phyloP scores from a whole-genome alignment of 2,329 filamentous ascomycete species.

The Rutstroemia sp. region DNA sequence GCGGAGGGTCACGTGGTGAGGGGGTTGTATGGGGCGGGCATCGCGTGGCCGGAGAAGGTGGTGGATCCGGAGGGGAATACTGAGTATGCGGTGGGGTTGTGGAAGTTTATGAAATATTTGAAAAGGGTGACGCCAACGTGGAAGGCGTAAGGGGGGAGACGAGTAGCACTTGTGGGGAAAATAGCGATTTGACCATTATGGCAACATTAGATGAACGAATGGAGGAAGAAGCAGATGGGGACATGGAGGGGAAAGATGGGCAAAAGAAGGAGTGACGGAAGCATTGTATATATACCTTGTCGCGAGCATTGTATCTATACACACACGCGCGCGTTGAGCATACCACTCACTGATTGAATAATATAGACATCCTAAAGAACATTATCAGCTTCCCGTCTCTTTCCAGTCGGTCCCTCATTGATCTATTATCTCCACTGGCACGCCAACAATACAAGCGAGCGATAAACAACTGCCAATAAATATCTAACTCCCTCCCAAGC shows the following conservation, averaged over 20 bases:
- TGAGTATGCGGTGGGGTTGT: constrained; percentile 55
- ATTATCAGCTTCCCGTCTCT: too few relatives aligned
- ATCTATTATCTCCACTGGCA: too few relatives aligned
- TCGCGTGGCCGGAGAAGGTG: constrained; percentile 55
- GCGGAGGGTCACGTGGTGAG: constrained; percentile 35
- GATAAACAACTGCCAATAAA: too few relatives aligned
- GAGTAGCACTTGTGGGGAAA: background rate
- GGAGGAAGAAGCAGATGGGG: background rate
- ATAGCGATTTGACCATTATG: background rate
- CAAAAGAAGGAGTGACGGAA: too few relatives aligned
- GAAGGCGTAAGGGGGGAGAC: constrained; percentile 21
- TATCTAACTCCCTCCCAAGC: too few relatives aligned
- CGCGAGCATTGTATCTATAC: background rate
- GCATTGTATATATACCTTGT: background rate
- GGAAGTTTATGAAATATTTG: constrained; percentile 58
- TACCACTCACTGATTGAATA: too few relatives aligned
- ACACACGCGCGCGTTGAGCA: too few relatives aligned
- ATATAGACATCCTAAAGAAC: too few relatives aligned
- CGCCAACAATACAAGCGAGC: too few relatives aligned
- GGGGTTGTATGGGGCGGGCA: constrained; percentile 53
- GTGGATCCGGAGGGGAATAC: constrained; percentile 54
- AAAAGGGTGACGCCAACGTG: constrained; percentile 47
- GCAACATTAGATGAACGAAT: background rate
- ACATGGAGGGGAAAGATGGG: too few relatives aligned
- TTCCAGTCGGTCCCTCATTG: too few relatives aligned